Evolutionary conservation across 2,329 filamentous ascomycete genomes (phyloP).

Genomic region (Ophiostoma sp.): DNA sequence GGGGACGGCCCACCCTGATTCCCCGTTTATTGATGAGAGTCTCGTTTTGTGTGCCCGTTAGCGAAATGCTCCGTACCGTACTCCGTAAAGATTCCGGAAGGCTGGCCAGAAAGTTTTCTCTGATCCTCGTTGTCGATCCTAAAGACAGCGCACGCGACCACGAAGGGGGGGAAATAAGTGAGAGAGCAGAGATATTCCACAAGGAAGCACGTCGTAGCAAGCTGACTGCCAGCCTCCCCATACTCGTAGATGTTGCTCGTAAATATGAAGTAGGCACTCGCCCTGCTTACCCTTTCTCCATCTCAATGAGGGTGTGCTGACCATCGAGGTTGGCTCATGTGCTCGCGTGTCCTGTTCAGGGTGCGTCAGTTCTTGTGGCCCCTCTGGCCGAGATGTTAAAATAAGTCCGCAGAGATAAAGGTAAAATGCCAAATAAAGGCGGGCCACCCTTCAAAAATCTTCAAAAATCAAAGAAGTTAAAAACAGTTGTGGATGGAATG

Average conservation of each 20-base stretch:
- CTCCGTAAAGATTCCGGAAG: neutral
- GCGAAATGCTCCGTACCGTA: neutral
- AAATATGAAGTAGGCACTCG: neutral
- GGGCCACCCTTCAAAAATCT: neutral
- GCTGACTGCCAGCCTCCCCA: neutral
- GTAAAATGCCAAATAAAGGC: neutral
- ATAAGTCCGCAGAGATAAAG: neutral
- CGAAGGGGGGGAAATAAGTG: neutral
- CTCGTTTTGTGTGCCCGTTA: neutral
- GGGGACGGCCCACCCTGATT: neutral
- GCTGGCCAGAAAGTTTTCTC: neutral
- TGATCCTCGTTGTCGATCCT: neutral
- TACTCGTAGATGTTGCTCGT: neutral
- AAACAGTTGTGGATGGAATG: neutral
- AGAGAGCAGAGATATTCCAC: neutral
- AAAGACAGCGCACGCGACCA: neutral
- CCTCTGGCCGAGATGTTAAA: neutral
- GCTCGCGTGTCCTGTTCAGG: constrained; percentile 10
- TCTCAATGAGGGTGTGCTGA: neutral
- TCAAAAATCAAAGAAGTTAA: neutral
- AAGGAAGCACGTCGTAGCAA: neutral
- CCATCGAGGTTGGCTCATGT: constrained; percentile 16
- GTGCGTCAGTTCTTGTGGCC: neutral
- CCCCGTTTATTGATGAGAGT: neutral
- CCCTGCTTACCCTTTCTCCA: neutral